Evolutionary conservation across 345 rosid species (phyloP).

Genomic region (Barbarea vulgaris): DNA sequence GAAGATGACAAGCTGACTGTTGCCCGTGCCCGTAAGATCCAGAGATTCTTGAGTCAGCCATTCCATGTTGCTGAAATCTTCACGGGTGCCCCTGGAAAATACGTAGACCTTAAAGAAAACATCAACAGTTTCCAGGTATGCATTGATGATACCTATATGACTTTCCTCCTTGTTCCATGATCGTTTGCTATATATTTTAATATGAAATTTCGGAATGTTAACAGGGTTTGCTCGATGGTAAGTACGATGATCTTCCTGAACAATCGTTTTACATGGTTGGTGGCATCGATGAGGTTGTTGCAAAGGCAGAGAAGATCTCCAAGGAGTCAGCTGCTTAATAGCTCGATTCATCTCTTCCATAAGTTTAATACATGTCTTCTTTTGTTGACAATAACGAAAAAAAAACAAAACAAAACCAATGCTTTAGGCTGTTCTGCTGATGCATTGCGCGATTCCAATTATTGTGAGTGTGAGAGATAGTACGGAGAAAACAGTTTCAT

Average conservation of each 20-base stretch:
- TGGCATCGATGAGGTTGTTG: slow-evolving; percentile 58
- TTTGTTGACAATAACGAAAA: too few species aligned
- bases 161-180: background rate
- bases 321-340: too few species aligned
- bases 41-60: slow-evolving; percentile 96
- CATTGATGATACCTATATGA: background rate
- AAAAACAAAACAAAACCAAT: too few species aligned
- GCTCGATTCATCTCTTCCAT: too few species aligned
- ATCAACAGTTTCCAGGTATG: slow-evolving; percentile 87
- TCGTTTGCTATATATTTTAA: background rate
- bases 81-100: slow-evolving; percentile 98
- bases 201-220: too few species aligned
- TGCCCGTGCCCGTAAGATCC: slow-evolving; percentile 97
- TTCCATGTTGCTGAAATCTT: slow-evolving; percentile 99
- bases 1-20: slow-evolving; percentile 98
- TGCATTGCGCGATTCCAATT: too few species aligned
- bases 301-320: slow-evolving; percentile 33
- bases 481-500: too few species aligned
- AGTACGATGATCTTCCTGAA: slow-evolving; percentile 53
- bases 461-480: too few species aligned
- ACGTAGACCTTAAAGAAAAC: slow-evolving; percentile 93
- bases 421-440: too few species aligned
- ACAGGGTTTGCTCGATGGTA: slow-evolving; percentile 38
- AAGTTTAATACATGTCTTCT: too few species aligned
- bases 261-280: slow-evolving; percentile 73